Conservation (phyloP, 177 flowering plant species). For the Telopea speciosissima region DNA sequence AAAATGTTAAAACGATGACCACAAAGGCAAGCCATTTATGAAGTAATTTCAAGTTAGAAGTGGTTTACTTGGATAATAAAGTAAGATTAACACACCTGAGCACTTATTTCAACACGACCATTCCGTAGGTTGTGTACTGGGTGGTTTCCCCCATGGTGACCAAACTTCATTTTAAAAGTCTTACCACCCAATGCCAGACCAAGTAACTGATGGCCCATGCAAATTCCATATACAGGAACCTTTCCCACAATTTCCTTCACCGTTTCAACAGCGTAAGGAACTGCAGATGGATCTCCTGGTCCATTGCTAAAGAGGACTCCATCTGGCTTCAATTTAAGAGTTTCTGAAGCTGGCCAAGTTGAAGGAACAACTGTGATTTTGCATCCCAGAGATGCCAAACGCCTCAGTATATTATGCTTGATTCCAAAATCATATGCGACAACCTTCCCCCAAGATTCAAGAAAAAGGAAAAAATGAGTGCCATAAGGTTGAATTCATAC, state of each 20-base stretch:
- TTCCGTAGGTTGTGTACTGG: conserved; percentile 79
- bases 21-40: neutral
- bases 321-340: neutral
- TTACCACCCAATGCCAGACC: conserved; percentile 95
- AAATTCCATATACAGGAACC: conserved; percentile 93
- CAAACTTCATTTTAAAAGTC: conserved; percentile 96
- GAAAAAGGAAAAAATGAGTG: neutral
- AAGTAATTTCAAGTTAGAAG: neutral
- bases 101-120: conserved; percentile 84
- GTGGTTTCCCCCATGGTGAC: conserved; percentile 99
- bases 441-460: neutral
- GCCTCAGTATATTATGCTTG: conserved; percentile 40
- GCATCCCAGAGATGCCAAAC: conserved; percentile 85
- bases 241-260: conserved; percentile 78
- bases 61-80: neutral
- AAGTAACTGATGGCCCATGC: conserved; percentile 98
- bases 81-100: conserved; percentile 53
- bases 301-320: conserved; percentile 64
- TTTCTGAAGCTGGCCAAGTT: conserved; percentile 10
- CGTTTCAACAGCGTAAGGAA: conserved; percentile 88
- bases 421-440: neutral
- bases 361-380: conserved; percentile 94
- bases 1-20: neutral
- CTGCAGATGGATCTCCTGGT: conserved; percentile 97
- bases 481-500: neutral